Base-by-base conservation (phyloP, 1,139 yeast genomes). In the Candida buenavistaensis region DNA sequence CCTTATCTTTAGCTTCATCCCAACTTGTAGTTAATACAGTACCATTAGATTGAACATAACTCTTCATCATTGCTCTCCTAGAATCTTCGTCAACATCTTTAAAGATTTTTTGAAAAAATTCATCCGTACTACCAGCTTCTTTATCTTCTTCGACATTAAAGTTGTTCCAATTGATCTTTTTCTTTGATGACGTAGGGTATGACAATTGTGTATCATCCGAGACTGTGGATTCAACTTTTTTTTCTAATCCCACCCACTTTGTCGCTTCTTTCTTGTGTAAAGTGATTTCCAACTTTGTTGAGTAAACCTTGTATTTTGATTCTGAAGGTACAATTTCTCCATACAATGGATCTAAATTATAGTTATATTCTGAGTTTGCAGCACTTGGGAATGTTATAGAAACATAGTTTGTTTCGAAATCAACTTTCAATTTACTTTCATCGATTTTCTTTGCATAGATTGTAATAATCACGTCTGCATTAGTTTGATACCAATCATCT, bases 21-120 rank as follows among this genome's bases (percentile, higher is more conserved):
- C 99, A 94, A 55, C 87, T 85, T 5, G 98, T 94, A 33, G 95
- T 87, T 43, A 94, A 67, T 1, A 95, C 80, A 0, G 98, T 94
- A 13, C 99, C 99, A 46, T 86, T 85, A 48, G 96, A 86, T 59
- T 94, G 97, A n/a, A 79, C 71, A 52, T 78, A 92, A 35, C 96
- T 87, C 62, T 94, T 94, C 94, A 88, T 85, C 97, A 94, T 94
- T 1, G 99, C 99, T 39, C 95, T 72, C 47, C 71, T 72, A 1
- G 96, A 83, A 51, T 92, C 96, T 8, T 85, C 95, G 53, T 89
- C 96, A 0, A 95, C 94, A 45, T 75, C 80, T 26, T 75, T 73
- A 61, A 84, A 94, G 9, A 94, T 57, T 42, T 78, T 72, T 45
- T 80, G 75, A 64, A 94, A 92, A 51, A 94, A 89, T 0, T 73